phyloP scores from a whole-genome alignment of 2,329 filamentous ascomycete genomes.

The Microascus cirrosus region DNA sequence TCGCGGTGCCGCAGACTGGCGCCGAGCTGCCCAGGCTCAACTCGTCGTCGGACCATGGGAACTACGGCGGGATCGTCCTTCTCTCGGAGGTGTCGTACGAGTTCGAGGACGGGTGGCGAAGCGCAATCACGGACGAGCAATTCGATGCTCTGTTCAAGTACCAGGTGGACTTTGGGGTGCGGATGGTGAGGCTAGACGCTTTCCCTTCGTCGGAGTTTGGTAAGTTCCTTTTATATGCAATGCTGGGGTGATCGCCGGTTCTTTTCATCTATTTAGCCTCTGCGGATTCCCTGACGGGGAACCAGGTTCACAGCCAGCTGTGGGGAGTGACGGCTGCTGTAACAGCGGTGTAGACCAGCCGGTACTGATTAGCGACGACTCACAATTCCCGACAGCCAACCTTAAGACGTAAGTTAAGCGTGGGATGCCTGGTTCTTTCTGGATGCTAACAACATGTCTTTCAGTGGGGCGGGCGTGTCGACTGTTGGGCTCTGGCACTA shows the following conservation, averaged over 20 bases:
- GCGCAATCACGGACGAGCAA: conserved; percentile 43
- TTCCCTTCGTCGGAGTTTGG: conserved; percentile 41
- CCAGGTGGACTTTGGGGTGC: conserved; percentile 43
- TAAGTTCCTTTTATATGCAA: conserved; percentile 11
- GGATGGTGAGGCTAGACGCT: conserved; percentile 49
- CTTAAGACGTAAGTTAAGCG: conserved; percentile 28
- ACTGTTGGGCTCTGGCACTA: conserved; percentile 46
- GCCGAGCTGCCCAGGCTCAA: conserved; percentile 39
- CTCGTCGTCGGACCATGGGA: conserved; percentile 32
- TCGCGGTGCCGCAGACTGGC: conserved; percentile 42
- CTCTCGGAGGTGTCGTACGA: conserved; percentile 43
- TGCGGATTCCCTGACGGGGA: neutral
- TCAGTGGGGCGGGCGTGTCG: conserved; percentile 29
- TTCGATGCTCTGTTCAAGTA: conserved; percentile 45
- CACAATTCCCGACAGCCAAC: conserved; percentile 41
- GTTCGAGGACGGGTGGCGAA: conserved; percentile 31
- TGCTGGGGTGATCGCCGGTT: no score
- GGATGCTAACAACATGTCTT: neutral
- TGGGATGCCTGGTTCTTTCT: neutral
- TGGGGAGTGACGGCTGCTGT: conserved; percentile 28
- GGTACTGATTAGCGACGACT: conserved; percentile 40
- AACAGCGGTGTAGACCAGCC: conserved; percentile 33
- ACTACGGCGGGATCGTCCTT: conserved; percentile 48
- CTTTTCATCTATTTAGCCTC: neutral
- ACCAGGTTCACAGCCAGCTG: neutral